Base-by-base conservation (phyloP, 495 filamentous ascomycete genomes). In the Aspergillus egyptiacus region DNA sequence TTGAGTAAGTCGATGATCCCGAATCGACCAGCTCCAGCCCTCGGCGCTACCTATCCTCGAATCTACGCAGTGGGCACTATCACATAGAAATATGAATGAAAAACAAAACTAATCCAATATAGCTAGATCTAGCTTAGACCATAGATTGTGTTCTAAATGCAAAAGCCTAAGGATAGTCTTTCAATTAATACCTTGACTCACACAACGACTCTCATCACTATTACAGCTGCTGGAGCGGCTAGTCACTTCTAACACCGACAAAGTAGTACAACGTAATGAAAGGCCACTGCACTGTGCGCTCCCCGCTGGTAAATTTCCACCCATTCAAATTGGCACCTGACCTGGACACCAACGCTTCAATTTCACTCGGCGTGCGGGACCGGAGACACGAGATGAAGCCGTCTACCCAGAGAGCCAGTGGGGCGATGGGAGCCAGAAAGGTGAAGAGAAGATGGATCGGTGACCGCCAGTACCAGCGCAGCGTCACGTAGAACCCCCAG, bases 331-430 rank as follows among this genome's bases (percentile, higher is more conserved):
- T 68, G 6, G 64, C 65, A 7, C 73, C 76, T 23, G 73, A 75
- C 15, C 68, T 64, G 32, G 74, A 63, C 50, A 87, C 58, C 42
- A 87, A 62, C 1, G 51, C 61, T 60, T 79, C 64, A 17, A 87
- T 72, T 66, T 89, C 85, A 19, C 76, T 73, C 14, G 81, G 66
- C 25, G 77, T 83, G 45, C 85, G 72, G 20, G 82, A 85, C 36
- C 86, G 64, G 42, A 88, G 60, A 28, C 73, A 78, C 20, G 80
- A 84, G 23, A 87, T 66, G 41, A 77, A 63, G 6, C 85, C 85
- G 62, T 90, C 86, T 51, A 81, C 81, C 5, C 81, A 74, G 11
- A 86, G 46, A 6, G 84, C 73, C 34, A 80, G 73, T 0, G 85
- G 83, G 18, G 86, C 68, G 6, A 86, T 56, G 0, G 85, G 85